phyloP scores from a whole-genome alignment of 1,139 yeast species.

The Scheffersomyces parashehatae region DNA sequence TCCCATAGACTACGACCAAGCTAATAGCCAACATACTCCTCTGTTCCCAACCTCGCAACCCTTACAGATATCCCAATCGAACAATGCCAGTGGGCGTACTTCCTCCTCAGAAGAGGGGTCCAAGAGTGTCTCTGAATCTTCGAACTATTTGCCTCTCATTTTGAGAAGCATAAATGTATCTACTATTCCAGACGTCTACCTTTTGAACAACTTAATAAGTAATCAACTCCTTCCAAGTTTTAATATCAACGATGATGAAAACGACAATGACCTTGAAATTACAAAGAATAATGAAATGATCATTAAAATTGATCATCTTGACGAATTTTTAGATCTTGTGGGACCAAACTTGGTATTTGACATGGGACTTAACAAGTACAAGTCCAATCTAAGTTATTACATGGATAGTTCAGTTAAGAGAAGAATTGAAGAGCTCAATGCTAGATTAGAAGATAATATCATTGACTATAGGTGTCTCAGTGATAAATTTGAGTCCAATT shows the following conservation, averaged over 20 bases:
- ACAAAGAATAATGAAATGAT: constrained; percentile 32
- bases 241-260: constrained; percentile 38
- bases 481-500: constrained; percentile 16
- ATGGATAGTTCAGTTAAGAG: constrained; percentile 1
- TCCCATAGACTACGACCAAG: constrained; percentile 20
- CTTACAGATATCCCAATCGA: constrained; percentile 5
- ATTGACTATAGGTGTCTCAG: constrained; percentile 9
- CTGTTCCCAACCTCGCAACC: constrained; percentile 4
- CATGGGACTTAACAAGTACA: constrained; percentile 27
- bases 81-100: background rate
- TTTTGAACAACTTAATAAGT: constrained; percentile 31
- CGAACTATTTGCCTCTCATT: constrained; percentile 64
- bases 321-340: constrained; percentile 35
- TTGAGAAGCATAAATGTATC: constrained; percentile 60
- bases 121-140: constrained; percentile 30
- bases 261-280: constrained; percentile 33
- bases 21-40: constrained; percentile 2
- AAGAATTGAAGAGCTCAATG: background rate
- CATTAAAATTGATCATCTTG: constrained; percentile 25
- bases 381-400: constrained; percentile 12
- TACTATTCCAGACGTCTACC: constrained; percentile 56
- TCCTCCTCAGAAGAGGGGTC: background rate
- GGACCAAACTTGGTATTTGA: constrained; percentile 41
- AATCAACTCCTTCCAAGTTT: constrained; percentile 19
- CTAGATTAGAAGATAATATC: background rate